Evolutionary conservation across 306 rosid genomes (phyloP), one percentile per base, ranked within the genome.

Genomic region (Ochetophila trinervis): DNA sequence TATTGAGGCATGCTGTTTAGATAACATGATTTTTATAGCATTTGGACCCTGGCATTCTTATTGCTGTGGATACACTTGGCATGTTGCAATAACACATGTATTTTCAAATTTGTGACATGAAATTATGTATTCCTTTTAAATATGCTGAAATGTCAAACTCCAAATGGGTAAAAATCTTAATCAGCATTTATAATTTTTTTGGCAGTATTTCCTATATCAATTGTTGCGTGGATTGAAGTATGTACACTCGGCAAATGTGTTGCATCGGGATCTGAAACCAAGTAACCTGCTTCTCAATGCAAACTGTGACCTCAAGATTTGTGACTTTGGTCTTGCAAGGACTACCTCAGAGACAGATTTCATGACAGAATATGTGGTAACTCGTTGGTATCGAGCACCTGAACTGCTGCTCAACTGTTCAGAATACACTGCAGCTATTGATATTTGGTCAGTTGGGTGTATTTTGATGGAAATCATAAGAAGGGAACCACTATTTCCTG

Each of bases 311-410:
- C 86, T 86, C 62, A 86, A 86, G 79, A 86, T 86, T 54, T 86
- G 91, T 72, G 91, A 86, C 80, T 86, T 86, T 83, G 91, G 91
- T 67, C 86, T 86, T n/a, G 91, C 91, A 18, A 83, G 91, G 71
- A 86, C 86, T 48, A 86, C 91, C 53, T 83, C 91, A 13, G 91
- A 86, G 80, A 80, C 88, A 3, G 91, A 86, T 80, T 83, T 86
- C 75, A 81, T 86, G 91, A 86, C 91, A 21, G 88, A 86, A 66
- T 86, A 83, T 65, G 91, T 86, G 59, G 91, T 86, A 36, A 86
- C 88, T 62, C 83, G 91, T 57, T 86, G 91, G 88, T 86, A 86
- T 52, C 81, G 91, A 60, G 91, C 91, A 35, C 91, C 88, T 61
- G 91, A 86, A 53, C 73, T 86, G 71, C 80, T 86, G 12, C 86